Evolutionary conservation across 2,329 filamentous ascomycete species (phyloP), one percentile per base, ranked within the genome.

Genomic region (Davidsoniella virescens): DNA sequence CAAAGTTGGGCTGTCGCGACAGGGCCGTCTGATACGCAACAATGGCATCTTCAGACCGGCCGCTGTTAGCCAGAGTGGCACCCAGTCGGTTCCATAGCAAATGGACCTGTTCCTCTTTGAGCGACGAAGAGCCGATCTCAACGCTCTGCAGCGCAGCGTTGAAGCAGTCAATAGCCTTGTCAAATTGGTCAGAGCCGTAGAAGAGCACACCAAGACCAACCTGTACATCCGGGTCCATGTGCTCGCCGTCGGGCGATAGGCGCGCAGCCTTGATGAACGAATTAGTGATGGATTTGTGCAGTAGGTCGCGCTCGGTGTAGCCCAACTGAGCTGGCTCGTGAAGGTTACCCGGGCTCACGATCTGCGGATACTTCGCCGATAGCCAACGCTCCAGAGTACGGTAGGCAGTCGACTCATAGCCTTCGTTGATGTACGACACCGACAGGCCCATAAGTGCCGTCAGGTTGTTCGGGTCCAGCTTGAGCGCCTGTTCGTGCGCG

Each of bases 131-230:
- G 52, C 92, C 92, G 36, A 80, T 75, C 65, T 94, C 87, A 1
- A 85, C 87, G 20, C 80, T 86, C 53, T 86, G 84, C 20, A 98
- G 77, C 0, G 93, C 90, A 1, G 90, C 82, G 51, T 83, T 84
- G 75, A 98, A 98, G 71, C 93, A 98, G 70, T 98, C 92, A 37
- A 98, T 90, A 0, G 92, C 92, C 69, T 98, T 98, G 63, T 92
- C 86, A 69, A 95, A 96, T 62, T 96, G 90, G 66, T 98, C 92
- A 26, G 86, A 87, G 47, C 90, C 92, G 67, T 98, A 98, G 70
- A 98, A 96, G 14, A 98, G 76, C 4, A 98, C 92, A 36, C 93
- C 93, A 1, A 98, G 74, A 1, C 92, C 92, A 52, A 98, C 92
- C 66, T 98, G 93, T 6, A 98, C 92, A 62, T 98, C 92, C 0